These are phyloP conservation scores for Phytophthora multivora DNA, from an alignment of 352 stramenopile genomes.

Conservation along the genomic window DNA sequence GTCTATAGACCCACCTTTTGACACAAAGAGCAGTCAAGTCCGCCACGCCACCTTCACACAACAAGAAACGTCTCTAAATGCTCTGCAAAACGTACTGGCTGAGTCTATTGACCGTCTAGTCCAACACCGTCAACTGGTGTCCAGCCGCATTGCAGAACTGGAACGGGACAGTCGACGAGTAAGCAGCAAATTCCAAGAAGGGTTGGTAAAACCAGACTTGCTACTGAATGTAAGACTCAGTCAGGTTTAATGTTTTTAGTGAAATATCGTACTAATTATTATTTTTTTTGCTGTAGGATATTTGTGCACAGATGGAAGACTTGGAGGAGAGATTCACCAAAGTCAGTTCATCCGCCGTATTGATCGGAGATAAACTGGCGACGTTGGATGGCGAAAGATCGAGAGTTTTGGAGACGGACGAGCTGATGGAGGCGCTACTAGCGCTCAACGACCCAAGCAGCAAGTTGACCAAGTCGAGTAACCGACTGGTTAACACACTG, in stretches of 20 bases:
- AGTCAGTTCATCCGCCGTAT: conserved; percentile 80
- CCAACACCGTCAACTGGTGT: conserved; percentile 62
- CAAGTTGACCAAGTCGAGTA: conserved; percentile 61
- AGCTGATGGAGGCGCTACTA: conserved; percentile 77
- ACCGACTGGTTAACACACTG: conserved; percentile 65
- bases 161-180: conserved; percentile 69
- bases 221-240: conserved; percentile 48
- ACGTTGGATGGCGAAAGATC: conserved; percentile 67
- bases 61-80: conserved; percentile 66
- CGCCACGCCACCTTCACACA: conserved; percentile 45
- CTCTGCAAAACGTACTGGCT: conserved; percentile 62
- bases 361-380: conserved; percentile 72
- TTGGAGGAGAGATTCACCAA: conserved; percentile 87
- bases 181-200: conserved; percentile 66
- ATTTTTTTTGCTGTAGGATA: conserved; percentile 44
- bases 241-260: conserved; percentile 3
- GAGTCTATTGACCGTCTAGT: conserved; percentile 65
- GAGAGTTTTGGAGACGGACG: conserved; percentile 75
- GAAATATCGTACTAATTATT: neutral
- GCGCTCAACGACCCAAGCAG: conserved; percentile 69
- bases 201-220: conserved; percentile 59
- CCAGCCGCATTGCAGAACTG: conserved; percentile 56
- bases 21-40: conserved; percentile 6
- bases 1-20: conserved; percentile 12
- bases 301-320: conserved; percentile 81